Percentiles rank a stretch among this genome's conserved stretches.
Conservation (phyloP, 148 eudicot species). For the Rhododendron vialii region DNA sequence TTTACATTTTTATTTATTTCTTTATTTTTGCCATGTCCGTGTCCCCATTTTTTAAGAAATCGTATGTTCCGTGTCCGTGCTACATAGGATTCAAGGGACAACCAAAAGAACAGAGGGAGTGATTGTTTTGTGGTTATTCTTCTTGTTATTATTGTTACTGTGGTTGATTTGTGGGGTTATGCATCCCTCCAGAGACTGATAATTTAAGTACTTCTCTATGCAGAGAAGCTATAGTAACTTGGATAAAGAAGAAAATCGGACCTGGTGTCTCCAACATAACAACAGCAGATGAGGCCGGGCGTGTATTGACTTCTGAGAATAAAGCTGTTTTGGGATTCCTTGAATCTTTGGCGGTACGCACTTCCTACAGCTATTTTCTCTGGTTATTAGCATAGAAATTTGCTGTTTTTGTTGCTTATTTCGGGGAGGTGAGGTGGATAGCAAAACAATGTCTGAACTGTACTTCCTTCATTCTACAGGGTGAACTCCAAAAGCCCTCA, state of each 20-base stretch:
- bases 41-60: too few species aligned
- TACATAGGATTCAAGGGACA: background rate
- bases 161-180: background rate
- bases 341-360: slow-evolving; percentile 63
- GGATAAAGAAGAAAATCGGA: slow-evolving; percentile 91
- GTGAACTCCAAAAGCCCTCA: background rate
- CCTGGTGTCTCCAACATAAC: slow-evolving; percentile 78
- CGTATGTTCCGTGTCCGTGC: too few species aligned
- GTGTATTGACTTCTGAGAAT: slow-evolving; percentile 55
- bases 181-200: background rate
- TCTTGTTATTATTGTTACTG: background rate
- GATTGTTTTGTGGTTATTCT: background rate
- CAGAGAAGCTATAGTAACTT: slow-evolving; percentile 88
- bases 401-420: background rate
- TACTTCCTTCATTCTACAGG: background rate
- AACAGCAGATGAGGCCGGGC: slow-evolving; percentile 69
- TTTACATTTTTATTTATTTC: background rate
- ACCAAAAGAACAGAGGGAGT: background rate
- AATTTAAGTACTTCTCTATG: slow-evolving; percentile 9
- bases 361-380: slow-evolving; percentile 4
- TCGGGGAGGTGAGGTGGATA: background rate
- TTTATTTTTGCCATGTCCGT: too few species aligned
- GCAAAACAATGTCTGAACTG: background rate
- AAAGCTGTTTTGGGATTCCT: slow-evolving; percentile 80
- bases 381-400: background rate